Evolutionary conservation across 2,329 filamentous ascomycete genomes (phyloP), one percentile per base, ranked within the genome.

Genomic region (Cercospora zeae-maydis): DNA sequence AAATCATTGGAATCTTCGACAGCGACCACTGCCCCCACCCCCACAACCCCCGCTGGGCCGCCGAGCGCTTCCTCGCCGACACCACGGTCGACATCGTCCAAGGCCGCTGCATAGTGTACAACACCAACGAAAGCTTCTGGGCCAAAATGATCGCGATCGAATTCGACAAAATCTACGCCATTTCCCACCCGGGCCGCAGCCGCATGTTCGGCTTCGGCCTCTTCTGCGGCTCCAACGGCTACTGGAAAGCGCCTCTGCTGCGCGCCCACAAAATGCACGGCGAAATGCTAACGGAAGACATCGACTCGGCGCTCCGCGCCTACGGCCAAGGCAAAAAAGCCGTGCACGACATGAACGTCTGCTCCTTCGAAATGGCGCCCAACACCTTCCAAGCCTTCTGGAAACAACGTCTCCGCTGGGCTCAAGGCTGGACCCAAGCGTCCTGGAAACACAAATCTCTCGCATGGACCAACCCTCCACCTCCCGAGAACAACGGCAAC

Each of bases 121-220:
- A 82, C 68, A 75, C 80, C 4, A 72, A 74, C 11, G 77, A 78
- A 4, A 77, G 73, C 4, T 75, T 80, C 66, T 73, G 80, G 47
- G 77, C 80, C 0, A 77, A 74, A 52, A 79, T 82, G 78, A 81
- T 82, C 14, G 75, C 78, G 1, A 77, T 82, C 34, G 80, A 82
- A 64, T 82, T 82, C 61, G 80, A 82, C 70, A 82, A 82, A 69
- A 82, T 82, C 63, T 82, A 82, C 66, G 80, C 80, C 2, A 80
- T 81, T 10, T 81, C 80, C 10, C 80, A 82, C 65, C 80, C 80
- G 1, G 80, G 80, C 4, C 76, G 80, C 9, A 76, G 78, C 9
- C 74, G 76, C 4, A 78, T 82, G 74, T 82, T 77, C 70, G 77
- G 76, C 4, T 82, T 82, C 60, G 80, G 80, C 13, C 75, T 82